These are phyloP conservation scores for Hygrocybe punicea DNA, from an alignment of 768 basidiomycete species.

Conservation along the genomic window DNA sequence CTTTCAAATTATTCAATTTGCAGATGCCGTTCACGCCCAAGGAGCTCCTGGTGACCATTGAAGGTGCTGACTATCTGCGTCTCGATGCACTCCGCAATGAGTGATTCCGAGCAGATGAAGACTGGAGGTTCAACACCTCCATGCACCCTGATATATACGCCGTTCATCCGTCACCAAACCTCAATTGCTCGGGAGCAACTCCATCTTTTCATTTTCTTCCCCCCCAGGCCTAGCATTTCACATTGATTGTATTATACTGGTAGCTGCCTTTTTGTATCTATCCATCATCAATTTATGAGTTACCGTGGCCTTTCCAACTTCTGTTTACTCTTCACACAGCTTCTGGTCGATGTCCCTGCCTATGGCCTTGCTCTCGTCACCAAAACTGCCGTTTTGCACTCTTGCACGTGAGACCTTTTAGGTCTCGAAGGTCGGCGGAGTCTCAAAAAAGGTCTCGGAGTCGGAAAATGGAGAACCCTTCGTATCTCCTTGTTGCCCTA, in stretches of 20 bases:
- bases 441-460: too few relatives aligned
- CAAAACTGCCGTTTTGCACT: neutral
- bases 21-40: neutral
- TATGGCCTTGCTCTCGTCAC: neutral
- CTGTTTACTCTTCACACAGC: neutral
- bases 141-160: neutral
- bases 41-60: neutral
- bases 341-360: neutral
- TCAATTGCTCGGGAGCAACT: too few relatives aligned
- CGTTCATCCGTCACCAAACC: neutral
- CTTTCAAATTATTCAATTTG: neutral
- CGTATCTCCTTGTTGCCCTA: too few relatives aligned
- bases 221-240: too few relatives aligned
- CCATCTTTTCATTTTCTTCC: too few relatives aligned
- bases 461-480: too few relatives aligned
- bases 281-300: too few relatives aligned
- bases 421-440: too few relatives aligned
- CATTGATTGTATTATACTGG: too few relatives aligned
- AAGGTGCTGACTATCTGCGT: neutral
- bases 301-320: too few relatives aligned
- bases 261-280: too few relatives aligned
- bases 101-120: too few relatives aligned
- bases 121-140: neutral
- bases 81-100: neutral
- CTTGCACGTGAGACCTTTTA: neutral